A percentile compares a stretch with the other conserved stretches of the same genome.
These are phyloP conservation scores for Hypomyces rosellus DNA, from an alignment of 2,329 filamentous ascomycete species.

Conservation along the genomic window DNA sequence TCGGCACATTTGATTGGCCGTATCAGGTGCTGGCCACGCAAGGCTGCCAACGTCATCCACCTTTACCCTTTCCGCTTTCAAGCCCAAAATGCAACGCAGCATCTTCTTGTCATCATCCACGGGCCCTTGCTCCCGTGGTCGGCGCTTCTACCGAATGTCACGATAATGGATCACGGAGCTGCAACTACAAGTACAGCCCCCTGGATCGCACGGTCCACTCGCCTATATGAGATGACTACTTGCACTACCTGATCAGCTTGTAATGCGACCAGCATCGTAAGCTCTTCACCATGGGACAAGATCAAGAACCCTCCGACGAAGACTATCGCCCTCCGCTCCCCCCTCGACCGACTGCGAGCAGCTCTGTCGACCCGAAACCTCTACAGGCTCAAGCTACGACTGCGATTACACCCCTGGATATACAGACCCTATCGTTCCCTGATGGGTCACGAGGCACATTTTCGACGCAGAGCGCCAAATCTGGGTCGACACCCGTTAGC, in stretches of 20 bases:
- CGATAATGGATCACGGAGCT: constrained; percentile 6
- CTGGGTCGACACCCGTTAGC: constrained; percentile 30
- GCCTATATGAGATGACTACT: constrained; percentile 1
- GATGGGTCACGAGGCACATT: constrained; percentile 64
- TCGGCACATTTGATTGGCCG: background rate
- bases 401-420: constrained; percentile 73
- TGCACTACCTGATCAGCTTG: constrained; percentile 11
- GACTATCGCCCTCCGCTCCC: constrained; percentile 50
- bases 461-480: constrained; percentile 31
- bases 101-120: background rate
- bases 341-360: constrained; percentile 39
- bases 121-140: constrained; percentile 1
- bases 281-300: constrained; percentile 22
- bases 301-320: constrained; percentile 28
- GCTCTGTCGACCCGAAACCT: constrained; percentile 32
- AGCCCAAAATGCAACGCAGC: background rate
- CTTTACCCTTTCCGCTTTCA: background rate
- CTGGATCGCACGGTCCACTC: constrained; percentile 2
- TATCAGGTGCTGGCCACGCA: background rate
- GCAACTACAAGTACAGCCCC: background rate
- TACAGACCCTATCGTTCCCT: constrained; percentile 67
- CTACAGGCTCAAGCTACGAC: constrained; percentile 68
- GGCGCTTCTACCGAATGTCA: constrained; percentile 8
- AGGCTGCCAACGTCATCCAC: constrained; percentile 3
- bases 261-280: constrained; percentile 22